phyloP scores from a whole-genome alignment of 2,329 filamentous ascomycete species.

The Elsinoe necatrix region DNA sequence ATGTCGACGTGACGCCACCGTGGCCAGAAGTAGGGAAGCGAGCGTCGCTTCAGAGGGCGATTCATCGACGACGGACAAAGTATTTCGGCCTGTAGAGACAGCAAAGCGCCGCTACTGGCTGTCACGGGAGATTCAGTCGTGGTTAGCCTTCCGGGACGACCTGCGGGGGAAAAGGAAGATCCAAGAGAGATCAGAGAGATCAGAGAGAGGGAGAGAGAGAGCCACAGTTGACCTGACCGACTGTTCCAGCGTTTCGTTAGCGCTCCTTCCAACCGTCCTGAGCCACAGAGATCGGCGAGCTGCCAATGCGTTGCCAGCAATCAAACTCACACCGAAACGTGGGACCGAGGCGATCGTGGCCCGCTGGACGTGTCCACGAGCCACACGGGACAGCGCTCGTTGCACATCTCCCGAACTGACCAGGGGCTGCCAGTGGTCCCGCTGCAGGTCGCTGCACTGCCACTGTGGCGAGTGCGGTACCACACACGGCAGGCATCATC shows the following conservation, averaged over 20 bases:
- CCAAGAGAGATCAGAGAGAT: neutral
- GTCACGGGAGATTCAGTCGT: slow-evolving; percentile 7
- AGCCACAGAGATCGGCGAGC: slow-evolving; percentile 11
- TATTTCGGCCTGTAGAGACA: neutral
- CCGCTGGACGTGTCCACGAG: neutral
- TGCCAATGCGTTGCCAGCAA: slow-evolving; percentile 5
- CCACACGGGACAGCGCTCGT: neutral
- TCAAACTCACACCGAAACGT: slow-evolving; percentile 12
- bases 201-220: neutral
- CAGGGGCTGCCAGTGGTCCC: no score
- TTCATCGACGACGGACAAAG: no score
- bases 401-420: slow-evolving; percentile 10
- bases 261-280: slow-evolving; percentile 4
- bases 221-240: slow-evolving; percentile 13
- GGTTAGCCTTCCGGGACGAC: neutral
- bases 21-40: neutral
- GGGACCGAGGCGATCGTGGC: slow-evolving; percentile 15
- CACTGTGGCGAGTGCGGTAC: slow-evolving; percentile 15
- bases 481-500: slow-evolving; percentile 7
- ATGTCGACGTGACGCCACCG: neutral
- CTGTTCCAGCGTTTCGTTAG: slow-evolving; percentile 15
- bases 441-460: no score
- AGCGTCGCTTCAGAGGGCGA: neutral
- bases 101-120: slow-evolving; percentile 13
- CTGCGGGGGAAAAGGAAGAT: neutral